phyloP scores from a whole-genome alignment of 306 rosid genomes.

The Acacia melanoxylon region DNA sequence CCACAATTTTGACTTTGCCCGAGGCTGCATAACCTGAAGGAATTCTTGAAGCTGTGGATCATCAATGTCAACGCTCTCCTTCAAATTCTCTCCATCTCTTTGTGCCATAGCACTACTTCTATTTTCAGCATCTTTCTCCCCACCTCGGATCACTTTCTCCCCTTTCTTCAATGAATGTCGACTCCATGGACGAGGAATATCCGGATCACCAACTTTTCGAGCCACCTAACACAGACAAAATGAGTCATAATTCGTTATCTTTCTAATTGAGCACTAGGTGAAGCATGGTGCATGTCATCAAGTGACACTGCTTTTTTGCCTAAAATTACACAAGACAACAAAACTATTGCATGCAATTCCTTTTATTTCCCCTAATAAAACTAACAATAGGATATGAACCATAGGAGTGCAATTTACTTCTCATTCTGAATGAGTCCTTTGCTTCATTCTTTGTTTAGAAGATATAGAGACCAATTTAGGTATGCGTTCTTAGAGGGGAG shows the following conservation, averaged over 20 bases:
- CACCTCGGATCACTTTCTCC: conserved; percentile 36
- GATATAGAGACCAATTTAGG: not conserved
- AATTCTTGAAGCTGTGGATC: conserved; percentile 74
- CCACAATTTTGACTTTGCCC: conserved; percentile 79
- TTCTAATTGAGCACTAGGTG: not conserved
- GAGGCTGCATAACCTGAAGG: conserved; percentile 85
- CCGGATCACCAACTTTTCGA: conserved; percentile 68
- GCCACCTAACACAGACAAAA: conserved; percentile 53
- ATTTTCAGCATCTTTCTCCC: conserved; percentile 29
- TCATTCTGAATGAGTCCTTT: not conserved
- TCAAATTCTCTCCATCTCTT: conserved; percentile 30
- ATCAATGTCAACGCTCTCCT: conserved; percentile 35
- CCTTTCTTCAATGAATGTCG: conserved; percentile 55
- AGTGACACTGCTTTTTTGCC: not conserved
- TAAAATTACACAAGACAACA: not conserved
- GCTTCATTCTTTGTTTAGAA: not conserved
- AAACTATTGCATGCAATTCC: not conserved
- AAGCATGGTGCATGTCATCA: not conserved
- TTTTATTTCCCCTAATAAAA: not conserved
- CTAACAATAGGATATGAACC: not conserved
- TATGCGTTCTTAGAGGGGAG: not conserved
- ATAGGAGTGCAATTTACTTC: not conserved
- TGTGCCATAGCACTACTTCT: conserved; percentile 29
- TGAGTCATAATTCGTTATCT: not conserved
- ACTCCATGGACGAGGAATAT: conserved; percentile 90